Evolutionary conservation across 352 stramenopile species (phyloP).

Genomic region (Poterioochromonas sp.): DNA sequence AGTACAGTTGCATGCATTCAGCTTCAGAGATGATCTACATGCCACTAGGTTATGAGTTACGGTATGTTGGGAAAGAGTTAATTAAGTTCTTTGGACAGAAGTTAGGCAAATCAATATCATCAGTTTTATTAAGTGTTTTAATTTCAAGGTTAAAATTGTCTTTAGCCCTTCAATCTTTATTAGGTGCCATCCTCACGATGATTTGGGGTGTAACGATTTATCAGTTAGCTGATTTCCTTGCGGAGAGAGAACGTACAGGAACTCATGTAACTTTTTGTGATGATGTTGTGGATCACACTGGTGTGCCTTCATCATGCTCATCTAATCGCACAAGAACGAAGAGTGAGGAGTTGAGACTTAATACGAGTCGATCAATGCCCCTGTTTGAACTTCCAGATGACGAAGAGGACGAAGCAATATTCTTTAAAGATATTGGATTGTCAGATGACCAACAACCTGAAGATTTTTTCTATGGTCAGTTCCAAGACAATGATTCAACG

Average conservation of each 20-base stretch:
- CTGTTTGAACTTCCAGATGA: not conserved
- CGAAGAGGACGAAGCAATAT: not conserved
- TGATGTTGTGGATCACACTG: too few species aligned
- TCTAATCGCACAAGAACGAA: too few species aligned
- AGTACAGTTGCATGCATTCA: not conserved
- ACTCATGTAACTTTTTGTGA: too few species aligned
- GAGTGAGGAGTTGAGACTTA: not conserved
- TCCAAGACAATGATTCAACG: too few species aligned
- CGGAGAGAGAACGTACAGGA: too few species aligned
- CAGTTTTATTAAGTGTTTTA: not conserved
- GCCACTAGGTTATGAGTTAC: not conserved
- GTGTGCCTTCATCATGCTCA: too few species aligned
- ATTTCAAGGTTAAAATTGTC: not conserved
- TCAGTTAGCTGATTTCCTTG: not conserved
- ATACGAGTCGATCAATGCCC: not conserved
- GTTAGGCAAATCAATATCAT: conserved; percentile 6
- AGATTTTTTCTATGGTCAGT: too few species aligned
- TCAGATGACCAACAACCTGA: too few species aligned
- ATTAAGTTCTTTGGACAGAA: conserved; percentile 31
- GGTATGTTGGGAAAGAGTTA: conserved; percentile 27
- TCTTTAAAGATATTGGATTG: too few species aligned
- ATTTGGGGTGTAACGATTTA: conserved; percentile 6
- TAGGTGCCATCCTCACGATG: not conserved
- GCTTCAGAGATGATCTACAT: conserved; percentile 22
- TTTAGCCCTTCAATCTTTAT: not conserved